Evolutionary conservation across 139 green algal genomes (phyloP).

Genomic region (Chlamydomonas incerta): DNA sequence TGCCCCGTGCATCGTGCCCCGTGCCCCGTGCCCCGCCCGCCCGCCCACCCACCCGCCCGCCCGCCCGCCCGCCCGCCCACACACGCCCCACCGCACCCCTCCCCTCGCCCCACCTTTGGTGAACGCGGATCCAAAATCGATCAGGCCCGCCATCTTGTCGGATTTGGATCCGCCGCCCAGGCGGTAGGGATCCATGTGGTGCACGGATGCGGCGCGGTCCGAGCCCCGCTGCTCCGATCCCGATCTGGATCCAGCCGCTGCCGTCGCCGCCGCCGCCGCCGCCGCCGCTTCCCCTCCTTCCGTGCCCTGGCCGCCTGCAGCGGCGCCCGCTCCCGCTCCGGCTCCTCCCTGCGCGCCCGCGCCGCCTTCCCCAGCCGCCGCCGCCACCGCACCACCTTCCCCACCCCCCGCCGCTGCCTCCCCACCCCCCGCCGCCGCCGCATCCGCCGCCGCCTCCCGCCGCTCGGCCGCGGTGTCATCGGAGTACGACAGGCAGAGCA

Average conservation of each 20-base stretch:
- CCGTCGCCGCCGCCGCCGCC: not conserved
- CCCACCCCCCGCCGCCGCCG: not conserved
- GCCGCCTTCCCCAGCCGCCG: not conserved
- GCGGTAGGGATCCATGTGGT: conserved; percentile 72
- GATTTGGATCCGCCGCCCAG: conserved; percentile 43
- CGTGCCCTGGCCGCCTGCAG: no score
- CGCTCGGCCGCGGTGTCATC: conserved; percentile 48
- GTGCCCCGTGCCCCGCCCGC: no score
- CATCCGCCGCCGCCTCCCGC: not conserved
- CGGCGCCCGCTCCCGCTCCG: not conserved
- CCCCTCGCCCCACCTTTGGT: no score
- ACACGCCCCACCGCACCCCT: no score
- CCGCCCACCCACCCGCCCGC: no score
- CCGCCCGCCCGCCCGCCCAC: no score
- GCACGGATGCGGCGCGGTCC: conserved; percentile 10
- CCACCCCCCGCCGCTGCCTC: not conserved
- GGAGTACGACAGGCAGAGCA: conserved; percentile 63
- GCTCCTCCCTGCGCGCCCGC: conserved; percentile 18
- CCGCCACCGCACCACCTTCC: not conserved
- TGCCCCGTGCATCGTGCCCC: no score
- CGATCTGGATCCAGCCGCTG: no score
- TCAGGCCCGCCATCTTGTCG: conserved; percentile 66
- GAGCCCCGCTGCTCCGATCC: no score
- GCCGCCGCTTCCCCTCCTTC: not conserved
- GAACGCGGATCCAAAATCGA: conserved; percentile 60